A percentile compares a stretch with the other conserved stretches of the same genome.
phyloP scores from a whole-genome alignment of 2,329 filamentous ascomycete genomes.

The Cordyceps tenuipes region DNA sequence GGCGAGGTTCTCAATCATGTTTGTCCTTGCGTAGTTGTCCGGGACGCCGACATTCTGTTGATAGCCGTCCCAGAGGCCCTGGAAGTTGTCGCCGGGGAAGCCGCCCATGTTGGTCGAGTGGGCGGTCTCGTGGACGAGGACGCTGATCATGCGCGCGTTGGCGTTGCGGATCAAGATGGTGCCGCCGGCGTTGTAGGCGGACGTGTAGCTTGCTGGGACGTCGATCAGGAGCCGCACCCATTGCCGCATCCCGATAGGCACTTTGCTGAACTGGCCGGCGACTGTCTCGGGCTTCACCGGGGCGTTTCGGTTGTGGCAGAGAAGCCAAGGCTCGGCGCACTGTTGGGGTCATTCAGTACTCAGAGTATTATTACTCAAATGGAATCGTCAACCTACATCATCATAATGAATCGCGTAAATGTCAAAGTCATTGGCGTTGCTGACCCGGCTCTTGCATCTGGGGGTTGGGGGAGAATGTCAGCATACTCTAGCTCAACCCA shows the following conservation, averaged over 20 bases:
- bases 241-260: conserved; percentile 5
- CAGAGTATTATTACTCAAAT: too few relatives aligned
- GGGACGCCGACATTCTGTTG: conserved; percentile 1
- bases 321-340: conserved; percentile 3
- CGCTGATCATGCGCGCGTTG: conserved; percentile 3
- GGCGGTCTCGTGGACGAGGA: conserved; percentile 3
- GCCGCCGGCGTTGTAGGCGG: neutral
- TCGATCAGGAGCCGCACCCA: conserved; percentile 7
- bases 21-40: conserved; percentile 3
- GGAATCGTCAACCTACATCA: neutral
- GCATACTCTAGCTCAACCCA: neutral
- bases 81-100: conserved; percentile 2
- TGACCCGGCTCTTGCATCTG: neutral
- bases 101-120: conserved; percentile 5
- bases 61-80: conserved; percentile 1
- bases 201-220: neutral
- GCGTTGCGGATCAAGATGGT: neutral
- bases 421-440: conserved; percentile 6
- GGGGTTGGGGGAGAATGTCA: neutral
- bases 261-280: conserved; percentile 5
- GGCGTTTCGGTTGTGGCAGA: neutral
- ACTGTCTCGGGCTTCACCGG: neutral
- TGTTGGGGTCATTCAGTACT: neutral
- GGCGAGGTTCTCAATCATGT: conserved; percentile 8
- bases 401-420: conserved; percentile 4